A percentile compares a stretch with the other conserved stretches of the same genome.
phyloP scores from a whole-genome alignment of 805 yeast genomes.

The Komagataella kurtzmanii region DNA sequence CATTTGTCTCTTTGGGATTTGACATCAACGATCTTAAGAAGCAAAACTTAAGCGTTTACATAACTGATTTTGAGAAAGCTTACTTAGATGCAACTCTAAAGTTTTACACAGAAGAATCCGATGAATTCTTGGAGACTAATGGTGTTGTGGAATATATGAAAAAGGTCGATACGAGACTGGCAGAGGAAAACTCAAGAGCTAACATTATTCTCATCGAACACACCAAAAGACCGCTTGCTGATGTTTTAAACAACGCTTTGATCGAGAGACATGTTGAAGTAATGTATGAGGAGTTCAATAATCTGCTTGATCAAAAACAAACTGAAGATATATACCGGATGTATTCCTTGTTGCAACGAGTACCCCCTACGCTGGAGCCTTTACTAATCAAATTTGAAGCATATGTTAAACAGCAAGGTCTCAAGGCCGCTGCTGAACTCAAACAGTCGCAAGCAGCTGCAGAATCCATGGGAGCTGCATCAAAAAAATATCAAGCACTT shows the following conservation, averaged over 20 bases:
- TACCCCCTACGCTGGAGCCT: conserved; percentile 68
- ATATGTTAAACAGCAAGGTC: conserved; percentile 58
- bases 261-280: conserved; percentile 67
- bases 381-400: conserved; percentile 59
- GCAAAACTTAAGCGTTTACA: conserved; percentile 70
- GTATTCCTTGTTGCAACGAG: conserved; percentile 64
- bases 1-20: conserved; percentile 82
- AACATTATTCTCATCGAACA: conserved; percentile 75
- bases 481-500: conserved; percentile 14
- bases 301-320: conserved; percentile 62
- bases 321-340: conserved; percentile 65
- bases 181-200: conserved; percentile 72
- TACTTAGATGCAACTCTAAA: conserved; percentile 58
- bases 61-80: conserved; percentile 62
- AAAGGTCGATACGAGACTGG: conserved; percentile 70
- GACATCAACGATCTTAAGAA: conserved; percentile 84
- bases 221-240: conserved; percentile 66
- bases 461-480: neutral
- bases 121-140: conserved; percentile 50
- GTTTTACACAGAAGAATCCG: conserved; percentile 59
- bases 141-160: conserved; percentile 85
- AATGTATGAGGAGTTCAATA: conserved; percentile 64
- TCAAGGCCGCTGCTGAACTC: conserved; percentile 44
- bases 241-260: conserved; percentile 60
- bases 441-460: conserved; percentile 15